These are phyloP conservation scores for Ilyonectria robusta DNA, from an alignment of 2,329 filamentous ascomycete genomes.

Conservation along the genomic window DNA sequence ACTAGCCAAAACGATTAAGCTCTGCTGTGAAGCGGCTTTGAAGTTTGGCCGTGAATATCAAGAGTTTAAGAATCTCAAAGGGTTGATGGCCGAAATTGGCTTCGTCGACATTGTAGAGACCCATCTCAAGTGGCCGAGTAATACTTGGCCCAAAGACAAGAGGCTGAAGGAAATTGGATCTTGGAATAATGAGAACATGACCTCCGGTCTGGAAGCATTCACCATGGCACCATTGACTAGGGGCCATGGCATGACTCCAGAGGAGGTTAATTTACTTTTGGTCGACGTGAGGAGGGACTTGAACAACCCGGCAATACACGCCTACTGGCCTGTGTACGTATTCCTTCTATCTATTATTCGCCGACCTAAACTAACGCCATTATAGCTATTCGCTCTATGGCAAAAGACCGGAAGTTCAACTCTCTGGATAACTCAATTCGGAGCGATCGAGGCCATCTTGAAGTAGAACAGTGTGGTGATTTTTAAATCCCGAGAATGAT, in stretches of 20 bases:
- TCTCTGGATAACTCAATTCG: too few species aligned
- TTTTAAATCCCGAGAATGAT: too few species aligned
- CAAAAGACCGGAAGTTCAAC: too few species aligned
- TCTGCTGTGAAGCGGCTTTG: constrained; percentile 30
- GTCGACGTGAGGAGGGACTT: constrained; percentile 29
- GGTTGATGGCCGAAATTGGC: constrained; percentile 29
- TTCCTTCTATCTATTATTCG: neutral
- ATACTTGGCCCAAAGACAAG: constrained; percentile 25
- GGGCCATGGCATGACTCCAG: constrained; percentile 24
- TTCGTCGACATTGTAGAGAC: constrained; percentile 11
- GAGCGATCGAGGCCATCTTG: too few species aligned
- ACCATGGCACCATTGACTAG: constrained; percentile 25
- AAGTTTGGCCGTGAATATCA: constrained; percentile 29
- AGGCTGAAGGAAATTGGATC: constrained; percentile 12
- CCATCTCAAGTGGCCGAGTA: constrained; percentile 12
- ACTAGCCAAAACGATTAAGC: constrained; percentile 33
- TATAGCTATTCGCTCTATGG: too few species aligned
- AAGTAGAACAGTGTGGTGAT: too few species aligned
- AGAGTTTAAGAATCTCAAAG: constrained; percentile 12
- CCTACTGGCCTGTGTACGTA: constrained; percentile 34
- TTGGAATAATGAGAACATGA: constrained; percentile 23
- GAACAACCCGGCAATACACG: constrained; percentile 19
- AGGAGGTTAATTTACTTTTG: constrained; percentile 27
- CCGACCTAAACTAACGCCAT: too few species aligned
- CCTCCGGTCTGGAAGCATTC: neutral